Percentiles rank a stretch among this genome's conserved stretches.
phyloP scores from a whole-genome alignment of 2,329 filamentous ascomycete species.

The Sodiomyces alkalinus region DNA sequence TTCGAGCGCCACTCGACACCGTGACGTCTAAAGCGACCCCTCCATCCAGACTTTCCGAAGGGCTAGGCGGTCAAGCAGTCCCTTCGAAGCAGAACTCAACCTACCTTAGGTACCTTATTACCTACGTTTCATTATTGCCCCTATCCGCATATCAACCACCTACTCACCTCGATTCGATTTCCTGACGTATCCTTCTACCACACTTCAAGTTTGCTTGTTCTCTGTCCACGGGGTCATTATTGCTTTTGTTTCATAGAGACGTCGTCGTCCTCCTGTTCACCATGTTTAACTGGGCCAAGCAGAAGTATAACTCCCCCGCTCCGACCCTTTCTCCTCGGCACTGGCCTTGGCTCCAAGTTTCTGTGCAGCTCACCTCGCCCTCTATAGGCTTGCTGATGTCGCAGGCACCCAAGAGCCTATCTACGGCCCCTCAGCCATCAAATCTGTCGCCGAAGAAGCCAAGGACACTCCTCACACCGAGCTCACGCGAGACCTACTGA shows the following conservation, averaged over 20 bases:
- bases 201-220: too few relatives aligned
- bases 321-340: conserved; percentile 10
- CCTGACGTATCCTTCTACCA: background rate
- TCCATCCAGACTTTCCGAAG: too few relatives aligned
- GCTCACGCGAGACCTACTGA: conserved; percentile 59
- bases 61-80: too few relatives aligned
- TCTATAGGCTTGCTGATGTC: conserved; percentile 52
- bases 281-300: conserved; percentile 93
- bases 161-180: too few relatives aligned
- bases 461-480: conserved; percentile 68
- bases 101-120: too few relatives aligned
- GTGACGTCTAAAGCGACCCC: too few relatives aligned
- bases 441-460: conserved; percentile 69
- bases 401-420: conserved; percentile 93
- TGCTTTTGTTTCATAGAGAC: background rate
- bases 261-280: background rate
- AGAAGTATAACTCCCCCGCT: conserved; percentile 51
- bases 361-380: conserved; percentile 6
- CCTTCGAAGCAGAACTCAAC: too few relatives aligned
- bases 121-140: too few relatives aligned
- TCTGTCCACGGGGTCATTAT: too few relatives aligned
- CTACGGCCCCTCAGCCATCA: conserved; percentile 81
- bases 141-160: too few relatives aligned
- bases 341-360: conserved; percentile 8
- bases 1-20: too few relatives aligned